Base-by-base conservation (phyloP, 257 asterid species). In the Ajuga chamaepitys region DNA sequence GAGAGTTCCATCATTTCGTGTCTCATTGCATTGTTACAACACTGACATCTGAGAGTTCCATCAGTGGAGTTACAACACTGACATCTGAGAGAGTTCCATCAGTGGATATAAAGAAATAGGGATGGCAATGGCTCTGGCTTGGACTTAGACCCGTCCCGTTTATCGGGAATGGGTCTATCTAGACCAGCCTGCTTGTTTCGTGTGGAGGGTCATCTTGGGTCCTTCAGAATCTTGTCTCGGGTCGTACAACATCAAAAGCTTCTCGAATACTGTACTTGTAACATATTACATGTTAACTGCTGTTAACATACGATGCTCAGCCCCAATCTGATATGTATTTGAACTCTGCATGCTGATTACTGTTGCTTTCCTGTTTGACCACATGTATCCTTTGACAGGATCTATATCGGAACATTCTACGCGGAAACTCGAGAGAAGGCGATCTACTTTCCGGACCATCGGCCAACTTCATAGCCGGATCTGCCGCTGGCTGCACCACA, bases 401-500 rank as follows among this genome's bases (percentile, higher is more conserved):
- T 76, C 86, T 94, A 3, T 94, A 90, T 12, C 75, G 78, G 73
- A 88, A 80, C 80, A 74, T 90, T 57, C 74, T 94, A 9, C 95
- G 93, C 2, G 67, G 78, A 64, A 77, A 81, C 81, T 70, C 83
- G 24, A 65, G 42, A 52, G 78, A 80, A 35, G 93, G 82, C 50
- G 83, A 72, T 28, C 48, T 88, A 58, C 71, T 93, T 37, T 78
- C 91, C 3, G 99, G 97, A 3, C 84, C 99, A 16, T 50, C 85
- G 0, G 86, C 95, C 57, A 93, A 73, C 45, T 73, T 93, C 80
- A 18, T 89, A 2, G 97, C 97, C 4, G 97, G 99, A 44, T 80
- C 99, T 3, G 83, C 86, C 30, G 96, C 99, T 4, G 99, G 99
- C 37, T 93, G 99, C 81, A 87, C 97, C 2, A 76, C 99, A 0